These are phyloP conservation scores for Schwanniomyces yamadae DNA, from an alignment of 805 yeast genomes.

Conservation along the genomic window DNA sequence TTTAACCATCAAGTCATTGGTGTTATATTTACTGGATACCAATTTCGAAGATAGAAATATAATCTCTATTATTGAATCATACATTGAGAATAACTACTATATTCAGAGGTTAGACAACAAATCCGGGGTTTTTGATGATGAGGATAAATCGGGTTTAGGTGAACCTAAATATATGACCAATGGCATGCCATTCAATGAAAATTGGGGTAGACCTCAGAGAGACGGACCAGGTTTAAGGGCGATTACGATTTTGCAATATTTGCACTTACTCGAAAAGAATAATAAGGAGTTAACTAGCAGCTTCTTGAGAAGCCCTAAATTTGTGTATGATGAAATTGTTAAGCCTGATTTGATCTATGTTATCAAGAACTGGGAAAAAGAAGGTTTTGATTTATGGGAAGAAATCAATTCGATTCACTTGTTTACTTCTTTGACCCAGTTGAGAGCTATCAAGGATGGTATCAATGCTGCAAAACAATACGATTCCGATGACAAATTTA, in stretches of 20 bases:
- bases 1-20: slow-evolving; percentile 65
- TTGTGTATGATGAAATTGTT: slow-evolving; percentile 52
- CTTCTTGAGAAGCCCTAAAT: slow-evolving; percentile 26
- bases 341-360: slow-evolving; percentile 72
- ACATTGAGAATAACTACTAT: slow-evolving; percentile 54
- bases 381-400: slow-evolving; percentile 93
- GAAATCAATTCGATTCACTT: slow-evolving; percentile 75
- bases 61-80: slow-evolving; percentile 47
- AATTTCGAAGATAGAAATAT: slow-evolving; percentile 9
- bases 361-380: slow-evolving; percentile 55
- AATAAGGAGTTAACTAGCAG: slow-evolving; percentile 20
- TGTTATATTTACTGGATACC: slow-evolving; percentile 51
- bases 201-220: slow-evolving; percentile 95
- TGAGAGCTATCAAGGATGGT: slow-evolving; percentile 65
- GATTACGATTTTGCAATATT: slow-evolving; percentile 58
- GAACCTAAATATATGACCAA: slow-evolving; percentile 85
- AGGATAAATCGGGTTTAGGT: slow-evolving; percentile 59
- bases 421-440: slow-evolving; percentile 74
- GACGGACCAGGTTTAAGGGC: slow-evolving; percentile 91
- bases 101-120: slow-evolving; percentile 69
- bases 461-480: slow-evolving; percentile 30
- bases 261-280: slow-evolving; percentile 41
- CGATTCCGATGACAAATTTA: slow-evolving; percentile 27
- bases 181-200: slow-evolving; percentile 56
- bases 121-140: slow-evolving; percentile 57